Conservation (phyloP, 768 basidiomycete species). For the Tylopilus vinaceipallidus region DNA sequence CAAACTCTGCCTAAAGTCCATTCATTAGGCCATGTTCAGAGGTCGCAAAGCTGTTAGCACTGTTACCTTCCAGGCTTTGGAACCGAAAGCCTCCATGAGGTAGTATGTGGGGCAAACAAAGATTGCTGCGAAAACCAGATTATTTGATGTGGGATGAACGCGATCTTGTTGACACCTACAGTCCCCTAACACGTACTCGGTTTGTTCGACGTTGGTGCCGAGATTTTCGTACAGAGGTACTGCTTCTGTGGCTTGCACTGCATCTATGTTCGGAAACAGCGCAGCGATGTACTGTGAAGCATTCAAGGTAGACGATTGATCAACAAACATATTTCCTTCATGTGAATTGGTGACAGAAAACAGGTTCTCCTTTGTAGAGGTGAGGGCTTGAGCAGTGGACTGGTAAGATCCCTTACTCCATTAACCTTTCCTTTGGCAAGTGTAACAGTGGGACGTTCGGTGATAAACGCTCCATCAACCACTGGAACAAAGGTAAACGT, state of each 20-base stretch:
- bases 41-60: not conserved
- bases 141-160: not conserved
- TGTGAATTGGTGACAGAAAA: slow-evolving; percentile 1
- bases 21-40: not conserved
- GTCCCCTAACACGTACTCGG: slow-evolving; percentile 2
- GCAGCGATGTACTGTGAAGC: slow-evolving; percentile 2
- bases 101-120: slow-evolving; percentile 8
- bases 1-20: slow-evolving; percentile 2
- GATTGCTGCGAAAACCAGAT: not conserved
- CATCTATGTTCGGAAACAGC: not conserved
- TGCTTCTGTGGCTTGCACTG: not conserved
- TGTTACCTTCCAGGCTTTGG: slow-evolving; percentile 5
- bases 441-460: slow-evolving; percentile 1
- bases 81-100: slow-evolving; percentile 1
- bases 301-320: not conserved
- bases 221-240: slow-evolving; percentile 1
- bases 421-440: slow-evolving; percentile 3
- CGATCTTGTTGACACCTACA: not conserved
- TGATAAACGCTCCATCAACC: slow-evolving; percentile 4
- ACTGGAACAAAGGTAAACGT: slow-evolving; percentile 10
- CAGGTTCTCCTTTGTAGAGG: not conserved
- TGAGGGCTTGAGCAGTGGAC: not conserved
- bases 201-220: not conserved
- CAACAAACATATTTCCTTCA: slow-evolving; percentile 5
- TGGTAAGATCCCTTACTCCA: not conserved